Conservation (phyloP, 2,329 filamentous ascomycete species). For the Trematosphaeria pertusa region DNA sequence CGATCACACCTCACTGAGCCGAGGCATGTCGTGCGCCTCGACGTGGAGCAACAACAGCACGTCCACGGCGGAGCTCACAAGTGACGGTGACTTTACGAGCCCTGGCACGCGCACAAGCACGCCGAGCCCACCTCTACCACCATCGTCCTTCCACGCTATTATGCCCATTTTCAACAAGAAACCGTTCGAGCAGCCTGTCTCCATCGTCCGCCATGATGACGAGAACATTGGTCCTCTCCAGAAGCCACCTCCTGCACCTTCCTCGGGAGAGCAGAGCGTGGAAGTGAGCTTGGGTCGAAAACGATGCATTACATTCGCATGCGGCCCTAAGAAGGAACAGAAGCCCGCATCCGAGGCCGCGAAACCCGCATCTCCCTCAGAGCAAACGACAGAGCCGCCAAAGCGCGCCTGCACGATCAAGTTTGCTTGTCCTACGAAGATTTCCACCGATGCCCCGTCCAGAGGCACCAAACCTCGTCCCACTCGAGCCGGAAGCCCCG, state of each 20-base stretch:
- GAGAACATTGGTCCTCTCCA: constrained; percentile 37
- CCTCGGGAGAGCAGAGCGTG: constrained; percentile 62
- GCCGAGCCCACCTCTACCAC: constrained; percentile 82
- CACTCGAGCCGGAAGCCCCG: constrained; percentile 53
- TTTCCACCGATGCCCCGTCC: constrained; percentile 48
- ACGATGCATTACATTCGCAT: constrained; percentile 92
- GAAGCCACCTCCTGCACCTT: constrained; percentile 22
- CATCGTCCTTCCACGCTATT: constrained; percentile 55
- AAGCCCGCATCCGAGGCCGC: constrained; percentile 42
- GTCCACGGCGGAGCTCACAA: constrained; percentile 92
- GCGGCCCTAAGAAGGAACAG: constrained; percentile 61
- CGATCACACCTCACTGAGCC: constrained; percentile 43
- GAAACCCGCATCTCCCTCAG: constrained; percentile 25
- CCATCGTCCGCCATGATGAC: constrained; percentile 48
- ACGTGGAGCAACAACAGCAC: constrained; percentile 81
- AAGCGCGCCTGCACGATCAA: constrained; percentile 71
- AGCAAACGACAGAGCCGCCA: constrained; percentile 43
- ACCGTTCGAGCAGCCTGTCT: constrained; percentile 44
- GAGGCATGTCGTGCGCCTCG: constrained; percentile 64
- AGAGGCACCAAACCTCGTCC: constrained; percentile 45
- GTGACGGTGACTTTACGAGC: constrained; percentile 89
- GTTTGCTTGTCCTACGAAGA: constrained; percentile 72
- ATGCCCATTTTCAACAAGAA: constrained; percentile 48
- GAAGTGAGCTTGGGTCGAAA: constrained; percentile 75
- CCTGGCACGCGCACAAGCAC: constrained; percentile 81